Conservation (phyloP, 345 rosid genomes). For the Pistacia vera region DNA sequence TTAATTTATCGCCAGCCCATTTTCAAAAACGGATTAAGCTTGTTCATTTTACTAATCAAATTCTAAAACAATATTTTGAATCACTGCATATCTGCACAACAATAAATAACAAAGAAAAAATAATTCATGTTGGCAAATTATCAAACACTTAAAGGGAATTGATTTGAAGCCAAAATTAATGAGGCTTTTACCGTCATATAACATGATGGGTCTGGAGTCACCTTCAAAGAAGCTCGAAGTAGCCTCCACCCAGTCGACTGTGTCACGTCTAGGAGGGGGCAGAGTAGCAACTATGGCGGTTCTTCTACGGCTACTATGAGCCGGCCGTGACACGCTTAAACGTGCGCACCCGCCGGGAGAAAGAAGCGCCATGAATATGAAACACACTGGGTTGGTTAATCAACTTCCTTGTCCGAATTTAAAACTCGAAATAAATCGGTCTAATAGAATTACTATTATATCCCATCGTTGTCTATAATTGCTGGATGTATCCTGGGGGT, state of each 20-base stretch:
- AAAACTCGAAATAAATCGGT: neutral
- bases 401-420: too few species aligned
- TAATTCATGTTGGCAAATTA: neutral
- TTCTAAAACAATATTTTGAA: too few species aligned
- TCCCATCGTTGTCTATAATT: neutral
- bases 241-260: conserved; percentile 54
- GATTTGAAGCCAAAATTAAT: neutral
- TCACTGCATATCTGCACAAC: neutral
- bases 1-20: neutral
- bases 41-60: too few species aligned
- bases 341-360: conserved; percentile 40
- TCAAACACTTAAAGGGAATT: neutral
- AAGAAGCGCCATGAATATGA: conserved; percentile 43
- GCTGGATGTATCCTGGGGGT: neutral
- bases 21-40: too few species aligned
- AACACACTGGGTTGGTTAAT: too few species aligned
- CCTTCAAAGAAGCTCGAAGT: conserved; percentile 67
- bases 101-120: neutral
- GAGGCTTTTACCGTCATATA: conserved; percentile 65
- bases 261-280: conserved; percentile 33
- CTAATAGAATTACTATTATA: neutral
- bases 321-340: conserved; percentile 22
- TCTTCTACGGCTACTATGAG: conserved; percentile 31
- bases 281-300: conserved; percentile 38
- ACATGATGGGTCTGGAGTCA: conserved; percentile 85